Evolutionary conservation across 768 basidiomycete genomes (phyloP), one percentile per base, ranked within the genome.

Genomic region (Cantharellus anzutake): DNA sequence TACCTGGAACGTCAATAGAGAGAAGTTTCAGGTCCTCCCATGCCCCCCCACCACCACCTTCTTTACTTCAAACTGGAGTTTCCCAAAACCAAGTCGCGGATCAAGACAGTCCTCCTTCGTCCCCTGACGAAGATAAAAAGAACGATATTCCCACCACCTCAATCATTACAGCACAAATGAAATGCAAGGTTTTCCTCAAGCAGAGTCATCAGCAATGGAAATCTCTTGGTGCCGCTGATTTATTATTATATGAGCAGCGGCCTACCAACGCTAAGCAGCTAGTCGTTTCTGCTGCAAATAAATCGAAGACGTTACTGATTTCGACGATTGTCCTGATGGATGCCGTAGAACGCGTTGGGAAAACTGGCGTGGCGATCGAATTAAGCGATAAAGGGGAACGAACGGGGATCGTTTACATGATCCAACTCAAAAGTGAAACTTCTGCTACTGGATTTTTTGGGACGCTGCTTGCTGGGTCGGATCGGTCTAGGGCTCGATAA

Each of bases 191-290:
- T 34, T 99, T 98, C 73, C 74, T 96, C 53, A 84, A 98, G 68
- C 91, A 94, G 66, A 82, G 88, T 41, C 93, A 97, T 67, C 84
- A 86, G n/a, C 90, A 94, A 68, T 99, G 96, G 96, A 99, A 96
- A 73, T 82, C 87, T 1, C 75, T 98, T 59, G 96, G 96, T 2
- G 74, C 84, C 5, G 91, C 89, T 11, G 81, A 81, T 65, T 76
- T 98, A 63, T 90, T 86, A 67, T 75, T 99, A 56, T 99, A 92
- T 69, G 78, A 76, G 52, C 82, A 94, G 68, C 74, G 78, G 60
- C 89, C 90, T 37, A 88, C 83, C 35, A 90, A 90, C 66, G 75
- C 90, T 66, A 99, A 99, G 71, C 96, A 99, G 70, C 79, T 99
- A 38, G 96, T 98, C 14, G 93, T 97, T 39, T 85, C 92, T 71